Evolutionary conservation across 2,329 filamentous ascomycete genomes (phyloP).

Genomic region (Monosporascus sp.): DNA sequence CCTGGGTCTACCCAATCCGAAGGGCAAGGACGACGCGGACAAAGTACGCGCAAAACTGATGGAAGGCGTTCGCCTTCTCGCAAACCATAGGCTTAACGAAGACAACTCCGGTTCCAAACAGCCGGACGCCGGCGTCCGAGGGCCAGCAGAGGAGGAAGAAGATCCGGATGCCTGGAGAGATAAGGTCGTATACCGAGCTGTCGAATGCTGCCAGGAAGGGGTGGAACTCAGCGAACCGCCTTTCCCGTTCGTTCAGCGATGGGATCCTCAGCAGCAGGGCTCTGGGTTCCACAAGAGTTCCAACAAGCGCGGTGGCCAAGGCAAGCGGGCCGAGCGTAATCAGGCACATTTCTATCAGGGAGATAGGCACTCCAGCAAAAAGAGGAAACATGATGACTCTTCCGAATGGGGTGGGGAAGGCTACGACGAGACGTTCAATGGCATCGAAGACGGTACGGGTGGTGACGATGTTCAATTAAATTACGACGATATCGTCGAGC

Average conservation of each 20-base stretch:
- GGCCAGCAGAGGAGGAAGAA: conserved; percentile 37
- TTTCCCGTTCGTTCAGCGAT: conserved; percentile 84
- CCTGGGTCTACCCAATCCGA: conserved; percentile 63
- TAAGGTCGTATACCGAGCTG: conserved; percentile 69
- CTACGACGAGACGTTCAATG: conserved; percentile 33
- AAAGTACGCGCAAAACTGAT: conserved; percentile 55
- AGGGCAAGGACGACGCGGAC: conserved; percentile 62
- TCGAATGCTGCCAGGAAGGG: conserved; percentile 74
- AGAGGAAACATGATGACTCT: conserved; percentile 42
- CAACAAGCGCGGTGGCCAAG: conserved; percentile 36
- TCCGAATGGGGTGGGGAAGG: conserved; percentile 22
- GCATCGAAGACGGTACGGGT: conserved; percentile 13
- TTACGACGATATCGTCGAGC: conserved; percentile 31
- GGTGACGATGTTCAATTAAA: conserved; percentile 32
- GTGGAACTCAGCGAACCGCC: conserved; percentile 69
- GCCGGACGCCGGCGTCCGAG: conserved; percentile 5
- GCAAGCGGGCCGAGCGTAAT: conserved; percentile 42
- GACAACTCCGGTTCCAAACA: conserved; percentile 15
- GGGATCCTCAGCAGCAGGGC: conserved; percentile 69
- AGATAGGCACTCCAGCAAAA: conserved; percentile 33
- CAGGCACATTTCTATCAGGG: conserved; percentile 36
- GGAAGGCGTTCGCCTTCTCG: conserved; percentile 41
- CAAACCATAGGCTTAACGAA: conserved; percentile 28
- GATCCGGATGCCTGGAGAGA: conserved; percentile 64
- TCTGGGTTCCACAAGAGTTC: conserved; percentile 31